phyloP scores from a whole-genome alignment of 1,284 basidiomycete species.

The Trichosporon coremiiforme region DNA sequence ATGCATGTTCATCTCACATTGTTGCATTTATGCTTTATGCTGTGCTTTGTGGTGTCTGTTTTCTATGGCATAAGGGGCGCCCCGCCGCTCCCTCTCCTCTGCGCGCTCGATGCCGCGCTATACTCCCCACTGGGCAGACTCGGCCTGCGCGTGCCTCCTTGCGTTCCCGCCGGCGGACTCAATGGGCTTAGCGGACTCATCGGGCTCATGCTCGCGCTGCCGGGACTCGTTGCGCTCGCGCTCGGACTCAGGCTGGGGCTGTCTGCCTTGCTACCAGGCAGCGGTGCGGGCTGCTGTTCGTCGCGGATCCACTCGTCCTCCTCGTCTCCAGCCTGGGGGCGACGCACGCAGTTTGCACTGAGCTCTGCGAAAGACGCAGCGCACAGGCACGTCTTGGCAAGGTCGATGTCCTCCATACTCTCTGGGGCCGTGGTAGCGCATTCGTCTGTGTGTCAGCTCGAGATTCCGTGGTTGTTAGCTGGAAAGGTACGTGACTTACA shows the following conservation, averaged over 20 bases:
- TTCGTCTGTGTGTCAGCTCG: constrained; percentile 29
- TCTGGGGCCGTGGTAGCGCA: constrained; percentile 24
- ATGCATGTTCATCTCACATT: constrained; percentile 1
- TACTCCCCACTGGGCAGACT: not conserved
- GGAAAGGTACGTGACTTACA: constrained; percentile 34
- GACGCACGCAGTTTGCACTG: constrained; percentile 40
- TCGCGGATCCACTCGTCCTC: constrained; percentile 25
- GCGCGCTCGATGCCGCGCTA: not conserved
- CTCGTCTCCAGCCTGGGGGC: constrained; percentile 8
- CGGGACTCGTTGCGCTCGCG: not conserved
- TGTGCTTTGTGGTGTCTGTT: not conserved
- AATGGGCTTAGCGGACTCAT: not conserved
- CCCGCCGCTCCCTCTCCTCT: too few relatives aligned
- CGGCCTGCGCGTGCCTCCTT: too few relatives aligned
- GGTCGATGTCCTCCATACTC: constrained; percentile 34
- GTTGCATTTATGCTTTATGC: not conserved
- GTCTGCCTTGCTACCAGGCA: not conserved
- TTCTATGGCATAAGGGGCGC: not conserved
- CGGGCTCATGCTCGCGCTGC: not conserved
- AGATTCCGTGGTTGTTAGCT: too few relatives aligned
- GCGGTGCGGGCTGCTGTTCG: not conserved
- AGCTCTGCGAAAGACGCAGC: constrained; percentile 44
- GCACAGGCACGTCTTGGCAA: constrained; percentile 41
- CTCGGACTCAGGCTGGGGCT: not conserved
- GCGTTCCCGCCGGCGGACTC: not conserved